Evolutionary conservation across 345 rosid species (phyloP).

Genomic region (Barbarea vulgaris): DNA sequence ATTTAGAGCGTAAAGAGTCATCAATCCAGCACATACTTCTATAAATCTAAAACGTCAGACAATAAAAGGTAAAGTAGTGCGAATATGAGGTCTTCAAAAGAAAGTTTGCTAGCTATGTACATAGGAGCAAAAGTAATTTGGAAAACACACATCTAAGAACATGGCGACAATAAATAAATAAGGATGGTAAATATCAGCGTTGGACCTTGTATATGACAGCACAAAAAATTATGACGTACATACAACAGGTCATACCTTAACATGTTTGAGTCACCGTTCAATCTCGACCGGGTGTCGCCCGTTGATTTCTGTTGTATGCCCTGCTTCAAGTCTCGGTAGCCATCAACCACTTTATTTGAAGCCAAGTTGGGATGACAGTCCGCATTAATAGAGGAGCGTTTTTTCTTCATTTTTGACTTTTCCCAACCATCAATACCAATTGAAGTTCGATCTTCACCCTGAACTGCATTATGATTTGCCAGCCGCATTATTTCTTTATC

Average conservation of each 20-base stretch:
- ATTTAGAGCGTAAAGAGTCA: constrained; percentile 5
- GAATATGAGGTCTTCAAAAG: neutral
- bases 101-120: constrained; percentile 17
- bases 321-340: constrained; percentile 74
- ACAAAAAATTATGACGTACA: constrained; percentile 21
- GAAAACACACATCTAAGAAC: constrained; percentile 23
- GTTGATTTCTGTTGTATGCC: constrained; percentile 64
- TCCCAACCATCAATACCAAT: constrained; percentile 90
- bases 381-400: constrained; percentile 80
- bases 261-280: constrained; percentile 72
- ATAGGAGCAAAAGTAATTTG: constrained; percentile 9
- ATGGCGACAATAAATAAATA: constrained; percentile 5
- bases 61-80: neutral
- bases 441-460: constrained; percentile 73
- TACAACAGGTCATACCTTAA: constrained; percentile 57
- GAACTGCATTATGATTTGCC: constrained; percentile 58
- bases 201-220: constrained; percentile 10
- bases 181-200: constrained; percentile 6
- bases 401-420: constrained; percentile 87
- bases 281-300: constrained; percentile 62
- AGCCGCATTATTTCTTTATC: constrained; percentile 67
- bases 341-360: constrained; percentile 62
- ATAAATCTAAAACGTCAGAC: constrained; percentile 3
- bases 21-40: constrained; percentile 25
- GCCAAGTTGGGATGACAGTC: constrained; percentile 58